Percentiles rank a stretch among this genome's conserved stretches.
Evolutionary conservation across 345 rosid genomes (phyloP).

Genomic region (Lumnitzera racemosa): DNA sequence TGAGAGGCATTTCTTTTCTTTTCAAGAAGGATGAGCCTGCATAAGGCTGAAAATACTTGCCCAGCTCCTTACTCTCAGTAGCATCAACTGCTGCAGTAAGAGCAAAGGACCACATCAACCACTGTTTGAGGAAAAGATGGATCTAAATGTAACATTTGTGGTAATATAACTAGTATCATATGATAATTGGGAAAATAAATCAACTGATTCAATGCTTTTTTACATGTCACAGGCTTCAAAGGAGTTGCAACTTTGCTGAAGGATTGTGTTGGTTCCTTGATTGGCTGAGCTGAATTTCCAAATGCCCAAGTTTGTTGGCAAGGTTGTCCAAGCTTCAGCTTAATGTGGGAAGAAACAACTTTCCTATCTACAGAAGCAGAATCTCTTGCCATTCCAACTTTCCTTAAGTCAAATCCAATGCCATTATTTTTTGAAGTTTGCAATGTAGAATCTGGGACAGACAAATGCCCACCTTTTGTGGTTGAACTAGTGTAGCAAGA

Average conservation of each 20-base stretch:
- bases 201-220: conserved; percentile 25
- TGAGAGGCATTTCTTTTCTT: conserved; percentile 18
- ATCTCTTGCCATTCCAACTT: conserved; percentile 14
- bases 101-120: conserved; percentile 15
- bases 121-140: conserved; percentile 1
- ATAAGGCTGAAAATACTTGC: conserved; percentile 14
- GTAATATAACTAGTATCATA: too few relatives aligned
- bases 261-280: conserved; percentile 11
- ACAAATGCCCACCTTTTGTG: conserved; percentile 17
- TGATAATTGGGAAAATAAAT: conserved; percentile 4
- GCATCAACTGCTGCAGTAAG: conserved; percentile 24
- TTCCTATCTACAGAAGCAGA: conserved; percentile 13
- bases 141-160: too few relatives aligned
- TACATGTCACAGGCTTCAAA: conserved; percentile 12
- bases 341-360: conserved; percentile 31
- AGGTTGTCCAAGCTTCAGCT: conserved; percentile 52
- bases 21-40: conserved; percentile 13
- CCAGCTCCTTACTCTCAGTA: conserved; percentile 18
- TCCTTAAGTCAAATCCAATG: conserved; percentile 9
- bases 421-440: conserved; percentile 13
- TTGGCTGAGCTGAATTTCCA: conserved; percentile 21
- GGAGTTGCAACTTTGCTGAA: conserved; percentile 11
- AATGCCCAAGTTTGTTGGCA: conserved; percentile 22
- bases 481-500: conserved; percentile 16
- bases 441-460: conserved; percentile 8